A percentile compares a stretch with the other conserved stretches of the same genome.
Evolutionary conservation across 2,329 filamentous ascomycete species (phyloP).

Genomic region (Neofusicoccum sp.): DNA sequence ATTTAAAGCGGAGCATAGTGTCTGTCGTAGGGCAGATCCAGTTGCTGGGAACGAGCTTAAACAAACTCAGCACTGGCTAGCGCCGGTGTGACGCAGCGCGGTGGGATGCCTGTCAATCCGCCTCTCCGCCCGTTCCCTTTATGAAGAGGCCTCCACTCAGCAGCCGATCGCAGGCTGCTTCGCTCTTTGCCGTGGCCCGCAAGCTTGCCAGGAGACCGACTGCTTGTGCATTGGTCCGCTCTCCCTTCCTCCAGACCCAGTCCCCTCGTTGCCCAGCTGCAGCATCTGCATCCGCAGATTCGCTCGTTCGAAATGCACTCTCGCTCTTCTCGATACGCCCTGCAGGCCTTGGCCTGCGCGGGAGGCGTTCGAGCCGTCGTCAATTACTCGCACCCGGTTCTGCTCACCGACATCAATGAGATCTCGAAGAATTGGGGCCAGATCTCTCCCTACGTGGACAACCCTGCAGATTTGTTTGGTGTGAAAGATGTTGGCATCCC

Average conservation of each 20-base stretch:
- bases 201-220: background rate
- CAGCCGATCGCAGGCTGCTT: background rate
- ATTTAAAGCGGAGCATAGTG: background rate
- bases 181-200: background rate
- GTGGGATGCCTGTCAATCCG: conserved; percentile 7
- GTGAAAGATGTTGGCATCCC: conserved; percentile 50
- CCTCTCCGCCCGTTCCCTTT: background rate
- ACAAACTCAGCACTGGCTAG: background rate
- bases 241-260: background rate
- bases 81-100: background rate
- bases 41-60: background rate
- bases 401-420: conserved; percentile 33
- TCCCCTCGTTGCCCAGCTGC: background rate
- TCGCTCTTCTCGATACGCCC: background rate
- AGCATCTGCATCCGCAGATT: background rate
- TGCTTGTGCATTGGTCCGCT: background rate
- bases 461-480: conserved; percentile 47
- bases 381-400: background rate
- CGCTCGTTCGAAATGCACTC: background rate
- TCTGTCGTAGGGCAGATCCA: background rate
- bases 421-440: conserved; percentile 48
- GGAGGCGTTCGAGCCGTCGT: background rate
- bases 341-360: background rate
- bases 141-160: background rate
- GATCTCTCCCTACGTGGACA: conserved; percentile 49